Conservation (phyloP, 2,329 filamentous ascomycete species). For the Penicillium sp. region DNA sequence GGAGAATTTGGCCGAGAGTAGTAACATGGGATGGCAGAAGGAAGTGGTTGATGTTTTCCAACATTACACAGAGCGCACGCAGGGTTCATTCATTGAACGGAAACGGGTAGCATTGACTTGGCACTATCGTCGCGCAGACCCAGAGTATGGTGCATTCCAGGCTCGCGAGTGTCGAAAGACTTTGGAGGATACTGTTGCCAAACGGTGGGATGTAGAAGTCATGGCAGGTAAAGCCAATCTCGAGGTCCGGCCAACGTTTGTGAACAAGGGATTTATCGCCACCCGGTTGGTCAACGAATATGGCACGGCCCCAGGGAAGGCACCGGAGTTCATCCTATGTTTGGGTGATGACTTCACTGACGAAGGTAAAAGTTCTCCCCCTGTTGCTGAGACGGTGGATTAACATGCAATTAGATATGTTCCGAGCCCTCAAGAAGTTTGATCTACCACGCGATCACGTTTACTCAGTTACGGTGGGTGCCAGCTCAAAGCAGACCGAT, state of each 20-base stretch:
- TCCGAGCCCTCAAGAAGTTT: slow-evolving; percentile 69
- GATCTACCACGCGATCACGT: slow-evolving; percentile 63
- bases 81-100: slow-evolving; percentile 87
- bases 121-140: slow-evolving; percentile 92
- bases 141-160: slow-evolving; percentile 77
- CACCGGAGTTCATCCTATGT: slow-evolving; percentile 84
- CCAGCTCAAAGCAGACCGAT: slow-evolving; percentile 85
- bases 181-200: slow-evolving; percentile 71
- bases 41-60: slow-evolving; percentile 83
- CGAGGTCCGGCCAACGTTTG: slow-evolving; percentile 92
- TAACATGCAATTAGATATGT: slow-evolving; percentile 59
- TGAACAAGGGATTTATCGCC: slow-evolving; percentile 97
- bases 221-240: slow-evolving; percentile 97
- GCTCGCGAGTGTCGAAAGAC: slow-evolving; percentile 77
- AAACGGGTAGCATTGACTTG: slow-evolving; percentile 94
- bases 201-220: slow-evolving; percentile 87
- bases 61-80: slow-evolving; percentile 80
- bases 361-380: slow-evolving; percentile 65
- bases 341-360: slow-evolving; percentile 95
- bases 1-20: slow-evolving; percentile 82
- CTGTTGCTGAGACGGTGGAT: background rate
- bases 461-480: slow-evolving; percentile 88
- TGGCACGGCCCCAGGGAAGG: slow-evolving; percentile 52
- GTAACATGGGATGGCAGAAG: slow-evolving; percentile 89
- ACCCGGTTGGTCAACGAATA: slow-evolving; percentile 78